Conservation (phyloP, 495 filamentous ascomycete species). For the Pyrenopolyporus hunteri region DNA sequence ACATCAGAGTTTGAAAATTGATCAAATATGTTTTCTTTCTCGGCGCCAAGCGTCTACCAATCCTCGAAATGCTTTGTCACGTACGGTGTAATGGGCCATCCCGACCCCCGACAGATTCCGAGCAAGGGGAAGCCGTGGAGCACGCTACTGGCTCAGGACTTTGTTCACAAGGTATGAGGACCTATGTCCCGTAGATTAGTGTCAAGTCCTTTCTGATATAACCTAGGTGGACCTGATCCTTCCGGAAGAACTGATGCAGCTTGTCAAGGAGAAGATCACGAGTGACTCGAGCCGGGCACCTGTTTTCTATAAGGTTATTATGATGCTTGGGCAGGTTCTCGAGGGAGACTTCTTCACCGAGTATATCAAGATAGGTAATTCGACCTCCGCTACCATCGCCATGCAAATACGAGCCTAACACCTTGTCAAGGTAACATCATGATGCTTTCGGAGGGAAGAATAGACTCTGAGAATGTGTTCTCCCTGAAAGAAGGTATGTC, state of each 20-base stretch:
- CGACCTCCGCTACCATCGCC: background rate
- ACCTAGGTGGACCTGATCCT: conserved; percentile 74
- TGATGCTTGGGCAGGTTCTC: conserved; percentile 74
- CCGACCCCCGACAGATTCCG: conserved; percentile 73
- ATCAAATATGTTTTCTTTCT: conserved; percentile 63
- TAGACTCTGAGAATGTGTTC: conserved; percentile 81
- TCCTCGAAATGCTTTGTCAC: conserved; percentile 79
- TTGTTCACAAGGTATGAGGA: conserved; percentile 71
- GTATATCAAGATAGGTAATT: conserved; percentile 83
- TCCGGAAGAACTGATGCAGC: conserved; percentile 67
- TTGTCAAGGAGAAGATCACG: conserved; percentile 62
- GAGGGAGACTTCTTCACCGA: conserved; percentile 81
- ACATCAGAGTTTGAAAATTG: background rate
- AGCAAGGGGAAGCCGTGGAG: conserved; percentile 76
- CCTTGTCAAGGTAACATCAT: conserved; percentile 72
- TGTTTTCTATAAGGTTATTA: conserved; percentile 72
- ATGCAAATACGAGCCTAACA: background rate
- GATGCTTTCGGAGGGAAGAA: conserved; percentile 87
- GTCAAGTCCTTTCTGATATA: background rate
- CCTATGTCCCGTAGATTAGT: conserved; percentile 7
- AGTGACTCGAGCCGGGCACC: conserved; percentile 42
- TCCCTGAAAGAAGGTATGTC: conserved; percentile 69
- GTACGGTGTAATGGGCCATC: conserved; percentile 65
- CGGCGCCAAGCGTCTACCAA: conserved; percentile 59
- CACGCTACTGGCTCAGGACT: conserved; percentile 68